Base-by-base conservation (phyloP, 495 filamentous ascomycete species). In the Annulohypoxylon maeteangense region DNA sequence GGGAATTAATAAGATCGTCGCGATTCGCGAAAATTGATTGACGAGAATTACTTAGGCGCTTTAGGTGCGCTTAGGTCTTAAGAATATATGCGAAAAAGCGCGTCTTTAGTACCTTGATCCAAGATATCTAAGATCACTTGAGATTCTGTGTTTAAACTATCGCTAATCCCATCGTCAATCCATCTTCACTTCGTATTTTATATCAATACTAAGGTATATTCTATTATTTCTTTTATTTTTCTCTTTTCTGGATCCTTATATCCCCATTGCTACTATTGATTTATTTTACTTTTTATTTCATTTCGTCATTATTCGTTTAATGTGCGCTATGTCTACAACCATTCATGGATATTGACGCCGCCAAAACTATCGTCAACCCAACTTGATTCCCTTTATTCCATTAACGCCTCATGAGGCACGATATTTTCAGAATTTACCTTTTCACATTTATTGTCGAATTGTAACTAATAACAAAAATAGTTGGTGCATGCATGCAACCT, bases 1-100 rank as follows among this genome's bases (percentile, higher is more conserved):
- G 70, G 64, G 75, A 71, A 77, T 74, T 77, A 77, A 72, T 75
- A 76, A 64, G 74, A 78, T 74, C 69, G 78, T 74, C 78, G 69
- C 66, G 67, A 74, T 14, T 40, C 36, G 36, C 36, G 36, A 36
- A 40, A 61, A 75, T 71, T 74, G 74, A 74, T 50, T 75, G 66
- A 48, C 32, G 53, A 27, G 32, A 57, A 25, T 81, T 65, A 80
- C 81, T 14, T 51, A 51, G 22, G 23, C 12, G 7, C 45, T 48
- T 23, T 47, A 22, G 16, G 20, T 50, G 20, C 45, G 45, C 45
- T 23, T 51, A 29, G 22, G 22, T 27, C 22, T 29, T 29, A n/a
- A 51, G 10, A 29, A 29, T 29, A 25, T n/a, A 29, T 51, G 47
- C 47, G 47, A 79, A 83, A 56, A 74, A 74, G 86, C 74, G 83